phyloP scores from a whole-genome alignment of 805 yeast species.

The Yamadazyma laniorum region DNA sequence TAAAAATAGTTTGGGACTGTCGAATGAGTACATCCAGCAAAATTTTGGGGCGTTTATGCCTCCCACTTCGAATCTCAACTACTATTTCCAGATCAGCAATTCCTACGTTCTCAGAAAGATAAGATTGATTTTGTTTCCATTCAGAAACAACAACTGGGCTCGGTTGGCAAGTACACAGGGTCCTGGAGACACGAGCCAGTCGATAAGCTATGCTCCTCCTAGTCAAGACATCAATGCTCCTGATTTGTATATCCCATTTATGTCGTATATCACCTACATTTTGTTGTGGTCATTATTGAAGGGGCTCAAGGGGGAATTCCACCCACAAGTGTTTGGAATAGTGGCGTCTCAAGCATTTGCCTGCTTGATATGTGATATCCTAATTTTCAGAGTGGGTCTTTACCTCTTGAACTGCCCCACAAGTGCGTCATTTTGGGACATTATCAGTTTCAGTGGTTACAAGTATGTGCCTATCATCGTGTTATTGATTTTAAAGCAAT shows the following conservation, averaged over 20 bases:
- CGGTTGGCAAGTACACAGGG: slow-evolving; percentile 39
- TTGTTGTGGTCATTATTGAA: slow-evolving; percentile 78
- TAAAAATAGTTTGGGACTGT: slow-evolving; percentile 76
- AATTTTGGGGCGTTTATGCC: slow-evolving; percentile 57
- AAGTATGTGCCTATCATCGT: slow-evolving; percentile 80
- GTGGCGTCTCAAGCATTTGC: slow-evolving; percentile 86
- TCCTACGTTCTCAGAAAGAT: slow-evolving; percentile 77
- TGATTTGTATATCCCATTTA: slow-evolving; percentile 90
- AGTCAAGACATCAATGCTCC: slow-evolving; percentile 90
- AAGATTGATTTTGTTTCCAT: slow-evolving; percentile 77
- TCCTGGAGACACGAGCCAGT: slow-evolving; percentile 13
- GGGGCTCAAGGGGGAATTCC: slow-evolving; percentile 86
- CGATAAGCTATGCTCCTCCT: slow-evolving; percentile 62
- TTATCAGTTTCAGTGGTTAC: slow-evolving; percentile 88
- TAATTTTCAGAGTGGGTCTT: slow-evolving; percentile 74
- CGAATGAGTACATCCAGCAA: slow-evolving; percentile 75
- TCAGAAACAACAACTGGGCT: slow-evolving; percentile 80
- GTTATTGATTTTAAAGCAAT: slow-evolving; percentile 52
- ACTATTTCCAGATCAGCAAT: slow-evolving; percentile 90
- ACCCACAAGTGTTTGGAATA: slow-evolving; percentile 87
- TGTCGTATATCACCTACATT: slow-evolving; percentile 88
- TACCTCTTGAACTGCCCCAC: slow-evolving; percentile 72
- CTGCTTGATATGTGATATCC: slow-evolving; percentile 71
- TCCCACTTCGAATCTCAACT: slow-evolving; percentile 59
- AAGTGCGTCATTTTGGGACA: slow-evolving; percentile 66